Conservation (phyloP, 1,139 yeast genomes). For the Pichiaceae sp. region DNA sequence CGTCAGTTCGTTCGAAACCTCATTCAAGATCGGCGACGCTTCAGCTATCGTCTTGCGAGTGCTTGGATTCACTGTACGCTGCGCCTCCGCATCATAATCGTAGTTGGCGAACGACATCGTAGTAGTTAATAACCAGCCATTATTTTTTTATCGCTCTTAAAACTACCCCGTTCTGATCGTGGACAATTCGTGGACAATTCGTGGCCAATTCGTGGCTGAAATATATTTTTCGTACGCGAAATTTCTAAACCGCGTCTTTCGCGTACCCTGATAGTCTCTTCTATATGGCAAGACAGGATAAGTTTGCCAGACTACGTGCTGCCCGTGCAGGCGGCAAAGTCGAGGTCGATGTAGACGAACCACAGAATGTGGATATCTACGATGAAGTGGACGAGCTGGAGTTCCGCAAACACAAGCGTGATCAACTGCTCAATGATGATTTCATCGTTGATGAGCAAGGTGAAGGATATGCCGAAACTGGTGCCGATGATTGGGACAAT, state of each 20-base stretch:
- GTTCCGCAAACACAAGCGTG: constrained; percentile 67
- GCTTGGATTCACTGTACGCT: constrained; percentile 20
- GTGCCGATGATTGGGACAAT: constrained; percentile 81
- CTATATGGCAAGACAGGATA: constrained; percentile 22
- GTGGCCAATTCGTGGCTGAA: neutral
- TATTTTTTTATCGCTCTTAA: neutral
- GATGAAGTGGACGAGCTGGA: constrained; percentile 83
- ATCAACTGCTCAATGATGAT: constrained; percentile 79
- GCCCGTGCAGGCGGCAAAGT: constrained; percentile 32
- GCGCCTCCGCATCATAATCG: constrained; percentile 45
- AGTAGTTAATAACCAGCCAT: neutral
- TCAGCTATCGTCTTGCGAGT: constrained; percentile 1
- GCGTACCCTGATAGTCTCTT: too few species aligned
- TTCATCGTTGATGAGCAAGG: constrained; percentile 93
- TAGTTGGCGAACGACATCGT: constrained; percentile 55
- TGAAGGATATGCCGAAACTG: constrained; percentile 84
- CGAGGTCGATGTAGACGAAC: constrained; percentile 23
- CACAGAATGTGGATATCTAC: constrained; percentile 45
- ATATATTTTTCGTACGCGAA: neutral
- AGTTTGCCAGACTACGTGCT: constrained; percentile 32
- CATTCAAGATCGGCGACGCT: constrained; percentile 6
- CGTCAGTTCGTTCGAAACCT: constrained; percentile 34
- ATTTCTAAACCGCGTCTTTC: too few species aligned
- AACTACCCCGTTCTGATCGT: neutral
- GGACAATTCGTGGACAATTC: too few species aligned